Base-by-base conservation (phyloP, 495 filamentous ascomycete genomes). In the Bacidia gigantensis region DNA sequence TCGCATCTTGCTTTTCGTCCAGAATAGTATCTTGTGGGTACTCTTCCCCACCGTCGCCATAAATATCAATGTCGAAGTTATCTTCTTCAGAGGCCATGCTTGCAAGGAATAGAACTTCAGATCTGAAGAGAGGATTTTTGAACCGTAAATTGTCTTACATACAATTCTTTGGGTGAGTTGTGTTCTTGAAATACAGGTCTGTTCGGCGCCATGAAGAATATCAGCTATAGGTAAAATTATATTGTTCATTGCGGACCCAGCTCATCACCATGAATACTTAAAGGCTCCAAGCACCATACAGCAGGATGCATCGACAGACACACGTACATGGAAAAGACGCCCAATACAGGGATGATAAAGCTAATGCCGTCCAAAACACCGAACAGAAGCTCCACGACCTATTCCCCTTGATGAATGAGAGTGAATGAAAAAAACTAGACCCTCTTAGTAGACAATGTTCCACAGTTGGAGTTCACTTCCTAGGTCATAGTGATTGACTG, bases 11-110 rank as follows among this genome's bases (percentile, higher is more conserved):
- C 53, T 69, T 63, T 38, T 57, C 59, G 50, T 54, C 51, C 42
- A 49, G 64, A 59, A 43, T 52, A 49, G 71, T 70, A 53, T 75
- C 72, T 38, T 78, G 67, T 50, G 73, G 75, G 46, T 68, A 68
- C 40, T 74, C 74, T 57, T 67, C 66, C 52, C 76, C 74, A 51
- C 82, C 81, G 64, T 96, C 85, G 56, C 87, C 90, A 65, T 95
- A 96, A 68, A 96, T 89, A 66, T 97, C 93, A 75, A 96, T 94
- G 65, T 97, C 92, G 75, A 96, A 97, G 62, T 94, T 89, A 68
- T 92, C 85, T 68, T 94, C 86, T 61, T 82, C 79, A 54, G 69
- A 67, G 58, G 84, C 86, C 86, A 90, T 90, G 54, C 20, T 44
- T 9, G 41, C 41, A 39, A 10, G n/a, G n/a, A 44, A 18, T 17